Conservation (phyloP, 371 early-diverging fungal species). For the Mycotypha africana region DNA sequence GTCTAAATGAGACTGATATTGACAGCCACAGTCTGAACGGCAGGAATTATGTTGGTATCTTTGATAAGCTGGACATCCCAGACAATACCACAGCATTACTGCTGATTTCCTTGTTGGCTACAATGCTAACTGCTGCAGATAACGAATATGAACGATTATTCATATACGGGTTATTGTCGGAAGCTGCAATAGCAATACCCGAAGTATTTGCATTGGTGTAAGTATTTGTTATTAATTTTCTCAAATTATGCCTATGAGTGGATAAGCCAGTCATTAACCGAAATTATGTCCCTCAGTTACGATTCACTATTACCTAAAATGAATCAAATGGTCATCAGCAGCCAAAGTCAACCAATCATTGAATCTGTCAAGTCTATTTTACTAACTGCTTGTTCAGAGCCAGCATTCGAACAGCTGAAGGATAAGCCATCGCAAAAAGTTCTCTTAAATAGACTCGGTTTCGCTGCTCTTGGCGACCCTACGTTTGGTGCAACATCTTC, state of each 20-base stretch:
- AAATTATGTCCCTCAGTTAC: constrained; percentile 35
- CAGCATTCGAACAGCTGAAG: constrained; percentile 30
- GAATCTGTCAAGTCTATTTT: constrained; percentile 68
- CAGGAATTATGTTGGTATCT: constrained; percentile 49
- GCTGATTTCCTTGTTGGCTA: constrained; percentile 65
- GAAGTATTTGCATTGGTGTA: constrained; percentile 74
- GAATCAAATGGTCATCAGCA: constrained; percentile 61
- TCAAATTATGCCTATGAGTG: too few relatives aligned
- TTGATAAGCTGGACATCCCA: constrained; percentile 59
- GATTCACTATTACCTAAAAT: constrained; percentile 65
- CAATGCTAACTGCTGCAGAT: constrained; percentile 75
- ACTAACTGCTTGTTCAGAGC: constrained; percentile 62
- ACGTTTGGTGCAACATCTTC: constrained; percentile 22
- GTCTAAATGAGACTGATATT: constrained; percentile 38
- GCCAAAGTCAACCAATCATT: constrained; percentile 59
- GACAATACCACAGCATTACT: constrained; percentile 62
- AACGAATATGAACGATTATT: constrained; percentile 76
- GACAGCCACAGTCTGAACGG: constrained; percentile 24
- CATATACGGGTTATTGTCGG: constrained; percentile 77
- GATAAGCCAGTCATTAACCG: neutral
- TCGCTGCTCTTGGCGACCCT: constrained; percentile 18
- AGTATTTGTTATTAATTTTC: constrained; percentile 10
- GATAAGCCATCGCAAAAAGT: constrained; percentile 29
- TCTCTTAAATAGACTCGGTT: constrained; percentile 45
- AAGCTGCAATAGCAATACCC: constrained; percentile 67